Base-by-base conservation (phyloP, 805 yeast genomes). In the Metschnikowia dekortorum region DNA sequence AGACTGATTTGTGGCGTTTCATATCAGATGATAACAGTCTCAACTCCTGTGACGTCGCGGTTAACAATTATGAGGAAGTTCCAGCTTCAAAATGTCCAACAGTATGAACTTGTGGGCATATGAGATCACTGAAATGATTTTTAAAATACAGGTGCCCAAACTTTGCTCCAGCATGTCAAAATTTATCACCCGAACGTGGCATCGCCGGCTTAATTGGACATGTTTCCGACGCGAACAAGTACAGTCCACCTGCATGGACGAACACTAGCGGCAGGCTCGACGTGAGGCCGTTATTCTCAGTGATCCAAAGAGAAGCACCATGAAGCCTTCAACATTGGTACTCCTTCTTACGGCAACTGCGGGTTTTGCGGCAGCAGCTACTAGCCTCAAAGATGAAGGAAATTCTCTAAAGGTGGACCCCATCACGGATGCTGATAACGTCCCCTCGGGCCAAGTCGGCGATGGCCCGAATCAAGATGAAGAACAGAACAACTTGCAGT, bases 401-500 rank as follows among this genome's bases (percentile, higher is more conserved):
- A 37, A 40, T 11, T 33, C 52, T 16, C 47, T 53, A 42, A 46
- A 33, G 31, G 54, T 51, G 16, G 52, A 54, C 16, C 40, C 44
- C 8, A 35, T 52, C 29, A 48, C 51, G 8, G 56, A 47, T 14
- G 52, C 46, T 7, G 57, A 53, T 37, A 52, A 53, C 41, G 37
- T 43, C 22, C 57, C 55, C 29, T 46, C 49, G 7, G 34, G 32
- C 13, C 47, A 39, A 14, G 14, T 44, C 7, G 40, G 33, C 28
- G 49, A 49, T 16, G 41, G 13, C 32, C 9, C 39, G 11, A 49
- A 46, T 16, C 38, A 42, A 28, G 46, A 46, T 6, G 51, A 40
- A 29, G 48, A 46, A 14, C 43, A 44, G 22, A 39, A 29, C 34
- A 45, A 55, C 46, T 44, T 53, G 18, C 56, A 52, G 43, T 79